Conservation (phyloP, 148 eudicot species). For the Tetragonia tetragonoides region DNA sequence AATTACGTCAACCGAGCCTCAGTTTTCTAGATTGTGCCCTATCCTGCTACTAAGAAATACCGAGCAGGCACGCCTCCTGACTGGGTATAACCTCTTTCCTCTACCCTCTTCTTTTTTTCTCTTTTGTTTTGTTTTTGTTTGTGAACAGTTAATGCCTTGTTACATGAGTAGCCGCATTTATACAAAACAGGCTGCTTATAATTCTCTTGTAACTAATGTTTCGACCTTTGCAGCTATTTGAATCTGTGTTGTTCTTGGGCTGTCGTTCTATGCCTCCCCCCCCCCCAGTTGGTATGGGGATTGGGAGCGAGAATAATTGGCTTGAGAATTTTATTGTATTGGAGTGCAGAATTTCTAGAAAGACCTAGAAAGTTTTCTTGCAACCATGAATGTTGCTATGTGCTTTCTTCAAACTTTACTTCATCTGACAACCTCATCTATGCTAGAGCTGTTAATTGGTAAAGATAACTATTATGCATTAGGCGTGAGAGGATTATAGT, state of each 20-base stretch:
- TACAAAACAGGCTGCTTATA: neutral
- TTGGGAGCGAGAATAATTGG: too few relatives aligned
- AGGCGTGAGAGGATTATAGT: too few relatives aligned
- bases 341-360: too few relatives aligned
- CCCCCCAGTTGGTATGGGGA: too few relatives aligned
- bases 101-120: neutral
- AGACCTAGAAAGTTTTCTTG: too few relatives aligned
- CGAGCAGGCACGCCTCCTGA: slow-evolving; percentile 35
- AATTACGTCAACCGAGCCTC: slow-evolving; percentile 24
- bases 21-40: slow-evolving; percentile 56
- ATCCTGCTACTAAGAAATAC: slow-evolving; percentile 55
- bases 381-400: too few relatives aligned
- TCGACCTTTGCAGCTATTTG: neutral
- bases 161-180: neutral
- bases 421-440: too few relatives aligned
- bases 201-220: neutral
- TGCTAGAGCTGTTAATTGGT: too few relatives aligned
- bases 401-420: too few relatives aligned
- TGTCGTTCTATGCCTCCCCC: neutral
- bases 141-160: neutral
- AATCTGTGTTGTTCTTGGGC: neutral
- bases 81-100: slow-evolving; percentile 47
- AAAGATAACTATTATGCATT: too few relatives aligned
- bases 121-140: too few relatives aligned
- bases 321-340: too few relatives aligned